Conservation (phyloP, 2,329 filamentous ascomycete species). For the Sporothrix curviconia region DNA sequence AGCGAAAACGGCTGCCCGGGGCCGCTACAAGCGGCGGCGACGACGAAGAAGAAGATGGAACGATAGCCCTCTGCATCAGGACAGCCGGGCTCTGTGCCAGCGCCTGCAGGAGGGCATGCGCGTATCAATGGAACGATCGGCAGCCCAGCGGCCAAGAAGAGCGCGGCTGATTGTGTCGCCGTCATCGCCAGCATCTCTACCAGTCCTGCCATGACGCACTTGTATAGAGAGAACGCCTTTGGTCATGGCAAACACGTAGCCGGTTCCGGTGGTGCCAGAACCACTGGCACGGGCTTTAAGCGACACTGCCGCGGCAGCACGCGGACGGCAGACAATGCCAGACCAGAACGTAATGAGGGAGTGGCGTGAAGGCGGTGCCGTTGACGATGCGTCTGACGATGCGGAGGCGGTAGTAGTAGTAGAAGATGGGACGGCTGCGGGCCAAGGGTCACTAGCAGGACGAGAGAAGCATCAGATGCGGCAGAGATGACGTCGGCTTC, state of each 20-base stretch:
- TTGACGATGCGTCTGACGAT: background rate
- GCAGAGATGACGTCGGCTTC: conserved; percentile 45
- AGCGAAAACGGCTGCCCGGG: conserved; percentile 35
- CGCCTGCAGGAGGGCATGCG: conserved; percentile 50
- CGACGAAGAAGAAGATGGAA: background rate
- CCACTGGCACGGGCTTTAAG: conserved; percentile 18
- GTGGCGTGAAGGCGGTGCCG: background rate
- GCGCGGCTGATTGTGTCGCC: conserved; percentile 29
- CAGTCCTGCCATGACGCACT: background rate
- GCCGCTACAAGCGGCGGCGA: conserved; percentile 21
- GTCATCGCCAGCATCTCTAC: conserved; percentile 5
- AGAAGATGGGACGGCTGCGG: conserved; percentile 29
- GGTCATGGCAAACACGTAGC: conserved; percentile 49
- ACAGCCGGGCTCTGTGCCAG: conserved; percentile 43
- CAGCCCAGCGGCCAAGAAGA: conserved; percentile 47
- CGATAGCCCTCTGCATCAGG: background rate
- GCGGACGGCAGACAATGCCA: conserved; percentile 30
- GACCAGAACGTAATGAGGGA: conserved; percentile 40
- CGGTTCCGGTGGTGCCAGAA: conserved; percentile 34
- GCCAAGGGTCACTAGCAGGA: conserved; percentile 34
- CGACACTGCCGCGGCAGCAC: conserved; percentile 2
- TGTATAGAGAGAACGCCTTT: conserved; percentile 40
- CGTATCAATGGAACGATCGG: conserved; percentile 44
- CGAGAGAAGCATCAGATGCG: conserved; percentile 44
- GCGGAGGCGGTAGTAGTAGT: conserved; percentile 22